Evolutionary conservation across 2,329 filamentous ascomycete species (phyloP).

Genomic region (Aquanectria penicillioides): DNA sequence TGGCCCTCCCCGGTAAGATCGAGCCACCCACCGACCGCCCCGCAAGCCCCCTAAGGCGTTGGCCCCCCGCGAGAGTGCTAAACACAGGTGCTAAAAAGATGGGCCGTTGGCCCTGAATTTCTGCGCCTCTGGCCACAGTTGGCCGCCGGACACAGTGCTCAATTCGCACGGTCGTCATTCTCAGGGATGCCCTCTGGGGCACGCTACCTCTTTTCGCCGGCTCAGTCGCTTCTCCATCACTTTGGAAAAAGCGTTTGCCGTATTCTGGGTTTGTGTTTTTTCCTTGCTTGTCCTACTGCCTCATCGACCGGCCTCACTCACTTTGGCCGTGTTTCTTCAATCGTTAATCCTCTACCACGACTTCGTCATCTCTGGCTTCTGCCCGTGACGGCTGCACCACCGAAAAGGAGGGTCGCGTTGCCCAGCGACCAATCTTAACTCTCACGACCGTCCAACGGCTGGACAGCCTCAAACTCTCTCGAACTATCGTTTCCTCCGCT

Average conservation of each 20-base stretch:
- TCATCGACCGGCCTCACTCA: constrained; percentile 63
- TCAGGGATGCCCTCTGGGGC: constrained; percentile 20
- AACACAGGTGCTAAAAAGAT: constrained; percentile 35
- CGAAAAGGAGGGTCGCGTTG: constrained; percentile 45
- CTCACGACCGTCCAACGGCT: constrained; percentile 28
- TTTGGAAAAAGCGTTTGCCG: constrained; percentile 34
- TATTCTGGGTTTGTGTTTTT: constrained; percentile 31
- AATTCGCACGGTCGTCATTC: constrained; percentile 16
- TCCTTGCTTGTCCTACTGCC: constrained; percentile 33
- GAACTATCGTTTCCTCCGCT: constrained; percentile 25
- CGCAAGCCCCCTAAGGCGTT: constrained; percentile 22
- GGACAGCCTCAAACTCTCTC: constrained; percentile 26
- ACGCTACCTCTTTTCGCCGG: constrained; percentile 36
- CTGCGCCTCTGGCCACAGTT: not conserved
- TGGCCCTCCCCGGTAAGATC: constrained; percentile 19
- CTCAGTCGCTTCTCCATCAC: constrained; percentile 41
- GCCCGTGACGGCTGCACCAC: constrained; percentile 29
- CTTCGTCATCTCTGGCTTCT: constrained; percentile 21
- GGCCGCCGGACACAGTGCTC: constrained; percentile 36
- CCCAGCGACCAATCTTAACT: constrained; percentile 40
- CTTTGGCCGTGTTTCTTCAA: constrained; percentile 60
- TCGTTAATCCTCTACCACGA: constrained; percentile 46
- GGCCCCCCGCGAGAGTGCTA: constrained; percentile 31
- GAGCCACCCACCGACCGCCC: constrained; percentile 27
- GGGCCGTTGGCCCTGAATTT: constrained; percentile 38